These are phyloP conservation scores for Thielaviopsis ethacetica DNA, from an alignment of 2,329 filamentous ascomycete species.

Conservation along the genomic window DNA sequence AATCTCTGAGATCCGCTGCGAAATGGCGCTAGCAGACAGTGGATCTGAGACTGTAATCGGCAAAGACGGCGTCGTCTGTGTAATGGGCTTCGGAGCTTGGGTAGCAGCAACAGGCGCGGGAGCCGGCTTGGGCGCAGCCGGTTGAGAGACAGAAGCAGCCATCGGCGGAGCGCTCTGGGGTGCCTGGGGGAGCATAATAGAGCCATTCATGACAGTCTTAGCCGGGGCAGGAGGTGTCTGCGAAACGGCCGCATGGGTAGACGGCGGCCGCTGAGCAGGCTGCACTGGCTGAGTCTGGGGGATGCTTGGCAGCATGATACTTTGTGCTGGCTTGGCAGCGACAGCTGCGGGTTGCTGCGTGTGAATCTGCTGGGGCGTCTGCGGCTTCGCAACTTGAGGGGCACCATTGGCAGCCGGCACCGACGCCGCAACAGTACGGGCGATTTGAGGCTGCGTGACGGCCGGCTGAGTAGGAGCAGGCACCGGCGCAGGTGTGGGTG, in stretches of 20 bases:
- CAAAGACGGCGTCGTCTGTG: neutral
- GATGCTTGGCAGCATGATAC: neutral
- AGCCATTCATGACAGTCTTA: neutral
- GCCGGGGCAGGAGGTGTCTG: neutral
- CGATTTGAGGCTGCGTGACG: neutral
- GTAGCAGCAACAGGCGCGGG: neutral
- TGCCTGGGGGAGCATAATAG: neutral
- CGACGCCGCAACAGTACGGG: neutral
- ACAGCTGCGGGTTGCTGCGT: neutral
- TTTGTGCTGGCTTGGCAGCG: neutral
- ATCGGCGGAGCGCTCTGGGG: neutral
- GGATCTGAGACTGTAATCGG: constrained; percentile 5
- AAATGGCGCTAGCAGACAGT: constrained; percentile 10
- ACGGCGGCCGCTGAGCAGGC: neutral
- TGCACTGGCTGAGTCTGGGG: neutral
- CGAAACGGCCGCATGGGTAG: neutral
- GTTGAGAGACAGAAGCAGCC: neutral
- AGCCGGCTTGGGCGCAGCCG: neutral
- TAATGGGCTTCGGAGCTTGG: neutral
- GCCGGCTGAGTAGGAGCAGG: neutral
- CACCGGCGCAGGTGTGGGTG: neutral
- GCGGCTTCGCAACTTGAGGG: neutral
- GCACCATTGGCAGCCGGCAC: neutral
- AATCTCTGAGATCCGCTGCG: constrained; percentile 7
- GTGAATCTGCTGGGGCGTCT: neutral